phyloP scores from a whole-genome alignment of 208 protist species.

The Wallacemonas sp. region DNA sequence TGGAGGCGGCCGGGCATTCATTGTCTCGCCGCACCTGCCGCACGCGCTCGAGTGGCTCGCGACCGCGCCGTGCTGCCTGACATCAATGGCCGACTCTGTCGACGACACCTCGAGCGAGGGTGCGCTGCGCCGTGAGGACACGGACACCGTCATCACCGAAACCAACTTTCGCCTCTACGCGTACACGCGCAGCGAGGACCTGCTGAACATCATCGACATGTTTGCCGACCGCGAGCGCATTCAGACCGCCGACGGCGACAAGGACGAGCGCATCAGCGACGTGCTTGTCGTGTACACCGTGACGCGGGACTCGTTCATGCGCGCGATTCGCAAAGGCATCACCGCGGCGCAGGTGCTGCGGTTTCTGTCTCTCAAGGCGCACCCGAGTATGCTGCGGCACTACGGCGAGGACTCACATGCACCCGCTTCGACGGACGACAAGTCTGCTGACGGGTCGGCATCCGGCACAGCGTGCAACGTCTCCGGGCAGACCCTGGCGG shows the following conservation, averaged over 20 bases:
- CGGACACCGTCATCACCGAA: constrained; percentile 91
- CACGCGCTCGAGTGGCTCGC: constrained; percentile 75
- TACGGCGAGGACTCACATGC: constrained; percentile 29
- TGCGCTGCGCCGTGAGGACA: constrained; percentile 72
- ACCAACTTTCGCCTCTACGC: constrained; percentile 92
- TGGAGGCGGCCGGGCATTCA: constrained; percentile 54
- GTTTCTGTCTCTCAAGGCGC: constrained; percentile 84
- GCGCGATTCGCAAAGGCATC: constrained; percentile 76
- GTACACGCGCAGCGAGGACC: constrained; percentile 73
- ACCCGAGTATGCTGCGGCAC: constrained; percentile 77
- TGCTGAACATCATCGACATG: constrained; percentile 81
- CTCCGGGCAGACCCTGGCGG: constrained; percentile 28
- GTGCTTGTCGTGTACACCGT: constrained; percentile 83
- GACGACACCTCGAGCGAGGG: neutral
- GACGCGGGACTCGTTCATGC: constrained; percentile 76
- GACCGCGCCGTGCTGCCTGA: constrained; percentile 60
- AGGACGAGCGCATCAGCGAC: constrained; percentile 44
- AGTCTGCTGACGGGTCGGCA: neutral
- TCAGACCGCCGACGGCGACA: constrained; percentile 3
- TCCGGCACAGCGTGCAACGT: constrained; percentile 8
- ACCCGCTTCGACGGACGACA: neutral
- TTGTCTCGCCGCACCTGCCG: constrained; percentile 70
- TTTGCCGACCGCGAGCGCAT: constrained; percentile 70
- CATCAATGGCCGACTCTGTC: constrained; percentile 39
- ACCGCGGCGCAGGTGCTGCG: constrained; percentile 70